Evolutionary conservation across 208 protist species (phyloP).

Genomic region (Acanthamoeba healyi): DNA sequence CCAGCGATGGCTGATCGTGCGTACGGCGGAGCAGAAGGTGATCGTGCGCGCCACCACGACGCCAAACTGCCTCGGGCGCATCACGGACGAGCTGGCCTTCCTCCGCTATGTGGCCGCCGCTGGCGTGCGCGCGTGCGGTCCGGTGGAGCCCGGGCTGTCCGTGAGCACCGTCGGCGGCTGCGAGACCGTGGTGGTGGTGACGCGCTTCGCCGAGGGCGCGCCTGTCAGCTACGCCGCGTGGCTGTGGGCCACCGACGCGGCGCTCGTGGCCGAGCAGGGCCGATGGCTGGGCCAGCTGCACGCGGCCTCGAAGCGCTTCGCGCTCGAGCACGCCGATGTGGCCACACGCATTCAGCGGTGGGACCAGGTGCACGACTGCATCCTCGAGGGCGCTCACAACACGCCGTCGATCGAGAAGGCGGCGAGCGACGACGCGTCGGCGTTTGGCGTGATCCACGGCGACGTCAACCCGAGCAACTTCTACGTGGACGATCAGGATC

Average conservation of each 20-base stretch:
- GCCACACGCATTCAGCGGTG: conserved; percentile 50
- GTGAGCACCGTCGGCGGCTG: too few species aligned
- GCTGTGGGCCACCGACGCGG: conserved; percentile 74
- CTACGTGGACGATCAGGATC: background rate
- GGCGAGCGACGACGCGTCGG: too few species aligned
- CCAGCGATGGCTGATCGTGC: too few species aligned
- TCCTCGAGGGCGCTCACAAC: conserved; percentile 63
- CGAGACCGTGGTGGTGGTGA: conserved; percentile 76
- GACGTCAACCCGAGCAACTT: conserved; percentile 85
- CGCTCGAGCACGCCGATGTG: background rate
- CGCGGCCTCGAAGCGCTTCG: conserved; percentile 52
- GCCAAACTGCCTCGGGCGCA: too few species aligned
- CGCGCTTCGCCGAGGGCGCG: conserved; percentile 75
- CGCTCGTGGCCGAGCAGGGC: conserved; percentile 71
- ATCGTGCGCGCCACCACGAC: too few species aligned
- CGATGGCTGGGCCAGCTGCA: conserved; percentile 83
- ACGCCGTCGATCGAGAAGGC: background rate
- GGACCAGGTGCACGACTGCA: conserved; percentile 76
- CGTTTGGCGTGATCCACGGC: conserved; percentile 81
- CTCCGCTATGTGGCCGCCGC: too few species aligned
- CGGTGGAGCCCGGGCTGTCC: too few species aligned
- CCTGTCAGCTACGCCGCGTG: conserved; percentile 75
- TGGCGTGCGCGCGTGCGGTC: too few species aligned
- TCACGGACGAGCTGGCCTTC: too few species aligned
- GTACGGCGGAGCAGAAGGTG: too few species aligned